Evolutionary conservation across 345 rosid genomes (phyloP), one percentile per base, ranked within the genome.

Genomic region (Populus euphratica): DNA sequence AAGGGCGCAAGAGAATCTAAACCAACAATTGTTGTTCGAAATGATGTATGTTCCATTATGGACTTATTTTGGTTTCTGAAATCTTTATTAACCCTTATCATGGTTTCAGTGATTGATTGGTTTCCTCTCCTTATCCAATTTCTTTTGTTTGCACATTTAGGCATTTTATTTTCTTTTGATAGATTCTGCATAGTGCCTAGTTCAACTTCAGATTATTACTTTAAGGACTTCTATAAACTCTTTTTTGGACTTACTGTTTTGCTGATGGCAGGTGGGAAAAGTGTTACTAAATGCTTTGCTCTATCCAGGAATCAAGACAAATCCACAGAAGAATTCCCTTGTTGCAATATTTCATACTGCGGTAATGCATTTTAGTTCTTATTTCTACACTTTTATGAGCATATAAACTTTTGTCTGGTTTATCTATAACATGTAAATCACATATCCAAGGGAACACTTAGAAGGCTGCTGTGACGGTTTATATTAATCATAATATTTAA

Each of bases 1-100:
- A 93, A 90, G 90, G 97, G 94, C 41, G 85, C 94, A 74, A 90
- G 89, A 84, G 99, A 92, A 81, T 93, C 98, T 27, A 91, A 91
- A 78, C 97, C 99, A 80, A 93, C 89, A 18, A 82, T 96, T 73
- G 77, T 93, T 74, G 86, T 96, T 77, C 89, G 97, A 77, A 93
- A 96, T 79, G 97, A 96, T 44, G 99, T 96, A 89, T 36, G 92
- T 73, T 72, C 78, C 78, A 52, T 38, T 31, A 12, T 43, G 18
- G 35, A 23, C 49, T 50, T 68, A 36, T 76, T n/a, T 68, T 56
- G 5, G 68, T 44, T 47, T 61, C 23, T 13, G 39, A 79, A 38
- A 59, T 36, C 10, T n/a, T 52, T 33, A 13, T 31, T 29, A 8
- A 12, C 49, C 61, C 49, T 44, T 70, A 11, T 70, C 56, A 6